Base-by-base conservation (phyloP, 176 grass and related monocot genomes). In the Hordeum marinum region DNA sequence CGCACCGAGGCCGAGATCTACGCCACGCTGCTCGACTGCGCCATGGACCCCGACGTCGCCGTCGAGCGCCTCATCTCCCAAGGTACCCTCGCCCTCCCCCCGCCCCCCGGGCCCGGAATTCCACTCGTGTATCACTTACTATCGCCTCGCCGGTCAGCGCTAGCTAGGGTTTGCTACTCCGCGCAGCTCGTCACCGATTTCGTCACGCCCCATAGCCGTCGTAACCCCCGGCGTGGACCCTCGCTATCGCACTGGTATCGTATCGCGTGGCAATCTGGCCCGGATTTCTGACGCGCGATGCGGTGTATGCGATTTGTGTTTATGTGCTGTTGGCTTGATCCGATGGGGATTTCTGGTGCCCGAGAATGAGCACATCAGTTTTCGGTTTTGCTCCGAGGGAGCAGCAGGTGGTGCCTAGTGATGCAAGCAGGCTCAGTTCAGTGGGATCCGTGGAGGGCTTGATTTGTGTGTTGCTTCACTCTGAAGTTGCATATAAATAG, bases 31-130 rank as follows among this genome's bases (percentile, higher is more conserved):
- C 82, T 84, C 62, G 93, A 95, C 62, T 92, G 90, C 86, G 79
- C 79, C 77, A 95, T 95, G 93, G 90, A 95, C 90, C 93, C 93
- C 66, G 87, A 95, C 86, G 69, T 92, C 66, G 88, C 93, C 80
- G 88, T 92, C 83, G 85, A 95, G 7, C 87, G 93, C 14, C 90
- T 95, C n/a, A 92, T 95, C 67, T 71, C 77, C 66, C 93, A 92
- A 87, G 93, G 93, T 92, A 78, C 34, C 45, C 7, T 20, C 36
- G 1, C 40, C 25, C 1, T 11, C 4, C 34, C 69, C 43, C 11
- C 8, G 14, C 55, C 24, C 12, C 29, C 31, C 7, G 1, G 20
- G 34, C 10, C 8, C 21, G 6, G 42, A 80, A 63, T 78, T 48
- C 65, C 15, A 59, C 55, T 50, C 27, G 32, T 52, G 14, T 17